Evolutionary conservation across 163 green algal species (phyloP), one percentile per base, ranked within the genome.

Genomic region (Chlamydomonas reinhardtii): DNA sequence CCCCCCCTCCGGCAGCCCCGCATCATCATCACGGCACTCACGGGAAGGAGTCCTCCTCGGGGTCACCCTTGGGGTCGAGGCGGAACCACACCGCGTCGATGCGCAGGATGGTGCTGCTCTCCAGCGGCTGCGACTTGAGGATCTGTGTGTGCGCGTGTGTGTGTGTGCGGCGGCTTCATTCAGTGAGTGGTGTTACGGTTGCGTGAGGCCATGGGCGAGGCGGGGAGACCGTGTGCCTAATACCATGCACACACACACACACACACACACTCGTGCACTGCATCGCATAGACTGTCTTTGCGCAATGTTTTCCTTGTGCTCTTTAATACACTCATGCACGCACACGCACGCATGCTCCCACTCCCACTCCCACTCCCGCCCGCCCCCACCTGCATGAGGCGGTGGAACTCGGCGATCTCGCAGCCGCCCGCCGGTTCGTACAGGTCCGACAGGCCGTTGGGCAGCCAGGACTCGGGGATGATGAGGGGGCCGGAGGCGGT

Each of bases 81-180:
- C 76, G 34, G 43, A 83, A 83, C 62, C 62, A 83, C 59, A 83
- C 72, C 61, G 61, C 76, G 62, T 83, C 37, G 37, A 83, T 56
- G 61, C 73, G 76, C 62, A 83, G 39, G 27, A 83, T 54, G 37
- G 76, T 83, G 62, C 62, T 74, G 12, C 20, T 11, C 62, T 83
- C 76, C 37, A 83, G 27, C 8, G 76, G 76, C 62, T 35, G 37
- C 1, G 15, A 20, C 76, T 83, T 43, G 12, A 83, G 16, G 25
- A 83, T 20, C 76, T 83, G 76, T 17, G 48, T 54, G 43, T 11
- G 43, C 43, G 43, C 6, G 43, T 54, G 43, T 54, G 43, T 54
- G 43, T 54, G 43, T 54, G 43, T 54, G 43, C n/a, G n/a, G n/a
- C n/a, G n/a, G n/a, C n/a, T n/a, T n/a, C n/a, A n/a, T n/a, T n/a